Percentiles rank a stretch among this genome's conserved stretches.
phyloP scores from a whole-genome alignment of 2,329 filamentous ascomycete species.

The Calonectria pseudoturangicola region DNA sequence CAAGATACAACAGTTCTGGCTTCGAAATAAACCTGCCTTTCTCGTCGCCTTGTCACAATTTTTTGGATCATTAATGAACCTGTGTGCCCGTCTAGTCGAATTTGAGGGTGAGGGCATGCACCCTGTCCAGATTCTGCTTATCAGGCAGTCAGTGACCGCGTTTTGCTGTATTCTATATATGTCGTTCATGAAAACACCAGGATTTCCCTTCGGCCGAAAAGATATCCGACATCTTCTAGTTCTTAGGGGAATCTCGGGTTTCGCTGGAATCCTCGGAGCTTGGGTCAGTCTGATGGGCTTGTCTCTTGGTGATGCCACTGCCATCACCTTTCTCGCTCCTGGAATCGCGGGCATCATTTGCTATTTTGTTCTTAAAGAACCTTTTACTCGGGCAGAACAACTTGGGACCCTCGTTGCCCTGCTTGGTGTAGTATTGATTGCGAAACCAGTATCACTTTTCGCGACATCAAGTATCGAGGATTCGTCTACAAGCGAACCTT shows the following conservation, averaged over 20 bases:
- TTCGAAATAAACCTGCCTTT: slow-evolving; percentile 81
- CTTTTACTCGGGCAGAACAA: slow-evolving; percentile 86
- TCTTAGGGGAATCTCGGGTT: slow-evolving; percentile 81
- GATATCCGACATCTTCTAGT: slow-evolving; percentile 81
- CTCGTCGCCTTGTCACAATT: slow-evolving; percentile 85
- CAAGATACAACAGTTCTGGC: slow-evolving; percentile 69
- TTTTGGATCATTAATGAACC: slow-evolving; percentile 91
- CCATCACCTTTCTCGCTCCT: slow-evolving; percentile 91
- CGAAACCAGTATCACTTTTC: slow-evolving; percentile 79
- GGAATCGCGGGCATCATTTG: slow-evolving; percentile 87
- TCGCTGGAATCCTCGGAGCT: slow-evolving; percentile 86
- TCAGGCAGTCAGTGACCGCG: slow-evolving; percentile 84
- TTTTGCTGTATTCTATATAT: slow-evolving; percentile 82
- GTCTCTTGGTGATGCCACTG: slow-evolving; percentile 89
- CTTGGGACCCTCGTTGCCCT: slow-evolving; percentile 85
- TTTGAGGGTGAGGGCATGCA: slow-evolving; percentile 83
- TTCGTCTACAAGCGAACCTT: slow-evolving; percentile 45
- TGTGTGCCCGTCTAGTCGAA: slow-evolving; percentile 85
- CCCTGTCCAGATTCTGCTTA: slow-evolving; percentile 89
- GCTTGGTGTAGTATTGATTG: slow-evolving; percentile 88
- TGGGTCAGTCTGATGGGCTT: slow-evolving; percentile 83
- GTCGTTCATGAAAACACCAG: slow-evolving; percentile 79
- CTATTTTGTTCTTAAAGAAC: slow-evolving; percentile 83
- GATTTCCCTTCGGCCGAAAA: slow-evolving; percentile 81
- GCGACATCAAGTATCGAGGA: slow-evolving; percentile 45